Evolutionary conservation across 305 asterid species (phyloP).

Genomic region (Fraxinus dipetala): DNA sequence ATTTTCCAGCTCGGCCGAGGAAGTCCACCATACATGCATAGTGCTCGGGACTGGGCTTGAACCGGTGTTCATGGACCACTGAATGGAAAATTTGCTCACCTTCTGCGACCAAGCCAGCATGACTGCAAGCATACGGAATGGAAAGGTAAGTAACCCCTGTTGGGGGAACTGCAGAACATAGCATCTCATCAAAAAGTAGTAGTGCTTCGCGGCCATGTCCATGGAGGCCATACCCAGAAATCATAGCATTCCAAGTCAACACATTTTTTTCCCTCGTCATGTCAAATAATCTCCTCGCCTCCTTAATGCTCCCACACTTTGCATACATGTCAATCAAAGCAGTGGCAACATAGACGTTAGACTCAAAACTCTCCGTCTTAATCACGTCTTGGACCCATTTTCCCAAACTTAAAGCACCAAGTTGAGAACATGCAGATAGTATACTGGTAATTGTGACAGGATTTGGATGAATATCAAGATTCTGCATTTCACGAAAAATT

Average conservation of each 20-base stretch:
- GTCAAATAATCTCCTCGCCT: conserved; percentile 57
- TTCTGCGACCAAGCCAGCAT: conserved; percentile 73
- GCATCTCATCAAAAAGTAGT: conserved; percentile 52
- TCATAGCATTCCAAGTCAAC: conserved; percentile 85
- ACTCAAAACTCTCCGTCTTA: conserved; percentile 46
- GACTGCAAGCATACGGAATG: conserved; percentile 74
- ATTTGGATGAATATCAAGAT: conserved; percentile 64
- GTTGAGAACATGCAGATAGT: conserved; percentile 85
- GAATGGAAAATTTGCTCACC: conserved; percentile 56
- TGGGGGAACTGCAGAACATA: conserved; percentile 41
- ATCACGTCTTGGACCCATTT: conserved; percentile 69
- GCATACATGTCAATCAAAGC: conserved; percentile 85
- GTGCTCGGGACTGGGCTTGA: conserved; percentile 62
- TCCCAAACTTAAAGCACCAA: conserved; percentile 71
- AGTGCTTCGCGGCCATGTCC: conserved; percentile 67
- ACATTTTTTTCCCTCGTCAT: conserved; percentile 51
- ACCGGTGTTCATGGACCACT: conserved; percentile 48
- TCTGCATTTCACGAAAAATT: conserved; percentile 73
- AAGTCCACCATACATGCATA: conserved; percentile 85
- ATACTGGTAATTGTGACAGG: conserved; percentile 69
- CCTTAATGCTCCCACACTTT: conserved; percentile 71
- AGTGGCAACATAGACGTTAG: conserved; percentile 59
- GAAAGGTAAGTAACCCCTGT: conserved; percentile 65
- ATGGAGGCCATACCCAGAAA: conserved; percentile 79
- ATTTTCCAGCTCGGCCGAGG: conserved; percentile 70